These are phyloP conservation scores for Sphaerulina musiva DNA, from an alignment of 2,329 filamentous ascomycete genomes.

Conservation along the genomic window DNA sequence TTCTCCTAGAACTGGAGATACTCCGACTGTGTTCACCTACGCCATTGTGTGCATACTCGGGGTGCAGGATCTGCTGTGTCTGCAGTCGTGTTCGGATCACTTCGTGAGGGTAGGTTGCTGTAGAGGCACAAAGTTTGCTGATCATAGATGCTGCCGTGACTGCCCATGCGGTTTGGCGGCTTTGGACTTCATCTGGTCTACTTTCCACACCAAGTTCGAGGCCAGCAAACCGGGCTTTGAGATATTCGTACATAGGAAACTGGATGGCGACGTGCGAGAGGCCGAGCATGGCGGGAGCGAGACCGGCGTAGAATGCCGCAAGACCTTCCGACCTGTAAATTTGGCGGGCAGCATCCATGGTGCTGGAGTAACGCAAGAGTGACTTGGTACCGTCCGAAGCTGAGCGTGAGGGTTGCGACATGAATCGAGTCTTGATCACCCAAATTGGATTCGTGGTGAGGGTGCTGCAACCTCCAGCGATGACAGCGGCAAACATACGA, in stretches of 20 bases:
- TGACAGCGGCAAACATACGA: slow-evolving; percentile 82
- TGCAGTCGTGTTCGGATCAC: slow-evolving; percentile 89
- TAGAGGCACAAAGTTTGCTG: slow-evolving; percentile 90
- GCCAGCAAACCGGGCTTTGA: slow-evolving; percentile 87
- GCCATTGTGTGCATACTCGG: slow-evolving; percentile 43
- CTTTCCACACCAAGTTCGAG: slow-evolving; percentile 67
- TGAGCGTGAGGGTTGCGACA: slow-evolving; percentile 73
- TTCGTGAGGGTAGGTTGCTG: slow-evolving; percentile 93
- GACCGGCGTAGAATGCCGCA: slow-evolving; percentile 86
- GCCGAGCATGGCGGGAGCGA: slow-evolving; percentile 84
- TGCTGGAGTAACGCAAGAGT: slow-evolving; percentile 88
- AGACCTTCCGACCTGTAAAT: slow-evolving; percentile 93
- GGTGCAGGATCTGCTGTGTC: slow-evolving; percentile 70
- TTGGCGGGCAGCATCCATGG: slow-evolving; percentile 83
- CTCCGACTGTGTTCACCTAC: slow-evolving; percentile 36
- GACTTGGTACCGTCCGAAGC: slow-evolving; percentile 52
- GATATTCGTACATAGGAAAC: slow-evolving; percentile 89
- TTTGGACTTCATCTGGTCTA: slow-evolving; percentile 48
- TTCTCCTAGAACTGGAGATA: slow-evolving; percentile 31
- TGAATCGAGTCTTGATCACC: slow-evolving; percentile 97
- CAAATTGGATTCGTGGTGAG: slow-evolving; percentile 95
- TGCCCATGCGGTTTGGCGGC: slow-evolving; percentile 58
- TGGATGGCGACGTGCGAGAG: slow-evolving; percentile 94
- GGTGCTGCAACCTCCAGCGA: slow-evolving; percentile 87
- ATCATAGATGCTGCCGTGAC: slow-evolving; percentile 84